Base-by-base conservation (phyloP, 768 basidiomycete species). In the Phanerodontia chrysosporium region DNA sequence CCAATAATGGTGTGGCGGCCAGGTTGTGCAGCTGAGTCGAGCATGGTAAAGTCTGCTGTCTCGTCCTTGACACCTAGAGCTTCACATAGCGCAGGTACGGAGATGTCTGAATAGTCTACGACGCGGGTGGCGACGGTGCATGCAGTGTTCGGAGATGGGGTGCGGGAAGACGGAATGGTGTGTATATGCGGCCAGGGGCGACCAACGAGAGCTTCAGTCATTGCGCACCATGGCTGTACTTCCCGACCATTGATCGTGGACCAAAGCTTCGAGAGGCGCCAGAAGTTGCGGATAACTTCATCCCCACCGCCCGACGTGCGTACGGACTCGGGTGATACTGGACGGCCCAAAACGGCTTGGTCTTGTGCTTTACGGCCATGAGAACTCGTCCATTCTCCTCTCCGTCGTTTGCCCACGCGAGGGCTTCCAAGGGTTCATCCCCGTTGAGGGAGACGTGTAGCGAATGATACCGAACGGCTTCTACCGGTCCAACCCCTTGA, bases 291-390 rank as follows among this genome's bases (percentile, higher is more conserved):
- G 57, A 92, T 62, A 16, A 91, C 82, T 57, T 85, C 79, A n/a
- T 79, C 65, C 1, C 90, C 90, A 6, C 87, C 88, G 2, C 80
- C 82, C 45, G 76, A 74, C 1, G 90, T 93, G 64, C 87, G 79
- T 3, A 89, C 82, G 3, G 91, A 93, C 68, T 93, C 92, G 6
- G 92, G 68, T 94, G 92, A 69, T 93, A 94, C 67, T 94, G 92
- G 24, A 94, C 92, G 3, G 88, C 90, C 87, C 89, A 93, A 66
- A 91, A 90, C 3, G 92, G 91, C 60, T 78, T 80, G 24, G 64
- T 71, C 51, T 62, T 76, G 68, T 94, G 92, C 62, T 78, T 80
- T 27, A 81, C 73, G 42, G 85, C 90, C 91, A 94, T 93, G 48
- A 90, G 76, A 22, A 91, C 84, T 45, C 65, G 76, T 6, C 86